phyloP scores from a whole-genome alignment of 441 rosid species.

The Adansonia gregorii region DNA sequence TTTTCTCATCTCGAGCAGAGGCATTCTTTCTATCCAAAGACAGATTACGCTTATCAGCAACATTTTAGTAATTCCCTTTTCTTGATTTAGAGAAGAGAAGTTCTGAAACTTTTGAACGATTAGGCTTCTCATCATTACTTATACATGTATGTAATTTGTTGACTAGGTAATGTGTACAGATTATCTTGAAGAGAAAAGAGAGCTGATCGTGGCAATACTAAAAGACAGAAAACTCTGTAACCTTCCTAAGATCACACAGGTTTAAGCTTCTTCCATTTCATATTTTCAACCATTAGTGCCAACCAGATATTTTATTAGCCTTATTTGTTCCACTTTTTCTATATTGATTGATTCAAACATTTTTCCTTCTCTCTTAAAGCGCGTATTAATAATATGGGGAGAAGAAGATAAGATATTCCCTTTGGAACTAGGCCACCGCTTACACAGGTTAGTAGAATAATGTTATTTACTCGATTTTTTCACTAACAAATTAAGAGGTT shows the following conservation, averaged over 20 bases:
- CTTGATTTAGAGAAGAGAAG: no score
- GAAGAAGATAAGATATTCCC: slow-evolving; percentile 79
- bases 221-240: slow-evolving; percentile 50
- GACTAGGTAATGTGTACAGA: slow-evolving; percentile 67
- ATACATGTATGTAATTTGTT: background rate
- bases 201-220: slow-evolving; percentile 55
- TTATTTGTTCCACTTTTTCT: background rate
- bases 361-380: slow-evolving; percentile 27
- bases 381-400: slow-evolving; percentile 68
- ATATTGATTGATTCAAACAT: background rate
- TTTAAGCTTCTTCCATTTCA: background rate
- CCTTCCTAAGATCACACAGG: slow-evolving; percentile 67
- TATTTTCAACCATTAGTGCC: no score
- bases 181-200: slow-evolving; percentile 59
- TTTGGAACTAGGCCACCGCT: slow-evolving; percentile 60
- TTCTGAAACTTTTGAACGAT: no score
- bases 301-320: no score
- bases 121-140: background rate
- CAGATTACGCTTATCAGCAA: background rate
- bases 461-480: background rate
- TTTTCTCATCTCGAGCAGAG: no score
- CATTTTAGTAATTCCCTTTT: background rate
- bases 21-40: no score
- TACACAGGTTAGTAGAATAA: slow-evolving; percentile 47
- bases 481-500: no score